A percentile compares a stretch with the other conserved stretches of the same genome.
These are phyloP conservation scores for Arctium minus DNA, from an alignment of 129 eudicot species.

Conservation along the genomic window DNA sequence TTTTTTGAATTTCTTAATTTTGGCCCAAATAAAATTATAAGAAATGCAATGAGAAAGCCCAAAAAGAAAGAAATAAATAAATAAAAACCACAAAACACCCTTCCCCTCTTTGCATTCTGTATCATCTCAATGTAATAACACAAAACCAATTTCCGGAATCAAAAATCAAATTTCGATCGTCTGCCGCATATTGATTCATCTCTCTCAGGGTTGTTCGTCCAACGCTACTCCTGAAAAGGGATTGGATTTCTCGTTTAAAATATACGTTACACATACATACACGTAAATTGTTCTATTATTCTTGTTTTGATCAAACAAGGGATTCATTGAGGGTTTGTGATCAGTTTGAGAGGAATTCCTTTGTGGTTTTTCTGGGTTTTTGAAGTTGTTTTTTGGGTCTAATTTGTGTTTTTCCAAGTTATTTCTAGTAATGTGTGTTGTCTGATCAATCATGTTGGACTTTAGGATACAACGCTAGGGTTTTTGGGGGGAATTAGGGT, in stretches of 20 bases:
- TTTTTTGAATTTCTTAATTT: not conserved
- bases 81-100: constrained; percentile 26
- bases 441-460: constrained; percentile 54
- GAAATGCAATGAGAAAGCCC: not conserved
- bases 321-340: constrained; percentile 43
- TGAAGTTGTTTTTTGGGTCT: constrained; percentile 22
- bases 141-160: constrained; percentile 19
- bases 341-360: constrained; percentile 27
- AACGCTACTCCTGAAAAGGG: not conserved
- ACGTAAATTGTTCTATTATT: constrained; percentile 9
- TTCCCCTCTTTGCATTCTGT: constrained; percentile 3
- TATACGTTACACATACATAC: constrained; percentile 2
- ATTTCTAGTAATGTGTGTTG: constrained; percentile 27
- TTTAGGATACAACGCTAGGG: constrained; percentile 58
- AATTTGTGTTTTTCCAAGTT: constrained; percentile 19
- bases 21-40: constrained; percentile 14
- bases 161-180: constrained; percentile 9
- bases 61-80: not conserved
- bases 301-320: constrained; percentile 32
- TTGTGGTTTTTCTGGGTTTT: constrained; percentile 44
- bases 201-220: constrained; percentile 1
- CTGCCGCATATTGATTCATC: constrained; percentile 21
- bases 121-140: constrained; percentile 13
- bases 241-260: constrained; percentile 5
- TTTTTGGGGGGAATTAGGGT: constrained; percentile 28